A percentile compares a stretch with the other conserved stretches of the same genome.
phyloP scores from a whole-genome alignment of 805 yeast species.

The Brettanomyces nanus region DNA sequence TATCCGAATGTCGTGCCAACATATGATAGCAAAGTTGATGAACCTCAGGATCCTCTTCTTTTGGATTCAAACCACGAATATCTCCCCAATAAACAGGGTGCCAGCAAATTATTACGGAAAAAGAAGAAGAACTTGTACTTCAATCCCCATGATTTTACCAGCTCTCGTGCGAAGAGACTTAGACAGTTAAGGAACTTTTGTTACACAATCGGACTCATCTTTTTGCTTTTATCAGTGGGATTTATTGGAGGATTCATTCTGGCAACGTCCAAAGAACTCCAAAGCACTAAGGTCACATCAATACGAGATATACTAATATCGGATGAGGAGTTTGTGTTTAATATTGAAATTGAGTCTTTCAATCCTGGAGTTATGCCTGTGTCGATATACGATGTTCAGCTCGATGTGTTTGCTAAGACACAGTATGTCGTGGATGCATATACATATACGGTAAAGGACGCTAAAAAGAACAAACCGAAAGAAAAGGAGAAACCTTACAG shows the following conservation, averaged over 20 bases:
- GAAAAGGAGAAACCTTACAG: slow-evolving; percentile 7
- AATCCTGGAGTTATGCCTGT: slow-evolving; percentile 83
- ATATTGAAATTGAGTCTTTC: slow-evolving; percentile 65
- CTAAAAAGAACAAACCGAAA: not conserved
- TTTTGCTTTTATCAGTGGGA: slow-evolving; percentile 57
- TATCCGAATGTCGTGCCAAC: not conserved
- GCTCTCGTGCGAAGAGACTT: slow-evolving; percentile 22
- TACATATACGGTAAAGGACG: not conserved
- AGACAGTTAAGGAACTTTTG: slow-evolving; percentile 25
- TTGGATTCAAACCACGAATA: not conserved
- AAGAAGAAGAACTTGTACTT: slow-evolving; percentile 22
- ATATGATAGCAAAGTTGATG: not conserved
- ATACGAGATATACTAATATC: slow-evolving; percentile 69
- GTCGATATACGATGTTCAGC: slow-evolving; percentile 51
- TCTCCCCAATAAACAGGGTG: not conserved
- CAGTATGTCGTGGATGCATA: slow-evolving; percentile 29
- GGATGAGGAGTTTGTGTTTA: slow-evolving; percentile 78
- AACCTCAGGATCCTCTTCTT: not conserved
- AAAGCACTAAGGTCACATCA: slow-evolving; percentile 51
- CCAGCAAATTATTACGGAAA: slow-evolving; percentile 5
- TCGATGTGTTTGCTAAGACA: slow-evolving; percentile 81
- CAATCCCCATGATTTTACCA: slow-evolving; percentile 31
- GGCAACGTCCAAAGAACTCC: slow-evolving; percentile 80
- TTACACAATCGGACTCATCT: slow-evolving; percentile 37
- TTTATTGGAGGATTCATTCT: slow-evolving; percentile 76